A percentile compares a stretch with the other conserved stretches of the same genome.
Conservation (phyloP, 306 rosid species). For the Prunus davidiana region DNA sequence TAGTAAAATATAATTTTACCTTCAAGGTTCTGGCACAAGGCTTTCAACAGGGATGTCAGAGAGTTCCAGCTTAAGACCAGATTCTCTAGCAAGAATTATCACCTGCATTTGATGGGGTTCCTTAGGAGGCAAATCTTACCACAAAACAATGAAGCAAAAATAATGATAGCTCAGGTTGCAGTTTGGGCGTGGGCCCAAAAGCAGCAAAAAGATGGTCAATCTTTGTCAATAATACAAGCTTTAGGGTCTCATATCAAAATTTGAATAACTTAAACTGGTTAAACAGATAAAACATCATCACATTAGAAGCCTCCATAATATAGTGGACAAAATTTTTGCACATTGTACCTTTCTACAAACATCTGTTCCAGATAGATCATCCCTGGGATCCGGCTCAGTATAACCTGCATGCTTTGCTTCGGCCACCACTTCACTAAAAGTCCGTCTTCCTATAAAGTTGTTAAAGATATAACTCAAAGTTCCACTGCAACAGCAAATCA, state of each 20-base stretch:
- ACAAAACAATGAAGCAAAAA: neutral
- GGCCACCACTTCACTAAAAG: conserved; percentile 85
- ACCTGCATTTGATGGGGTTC: conserved; percentile 49
- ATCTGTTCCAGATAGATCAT: conserved; percentile 93
- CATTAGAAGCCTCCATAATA: neutral
- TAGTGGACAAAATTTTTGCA: neutral
- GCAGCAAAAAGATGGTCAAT: neutral
- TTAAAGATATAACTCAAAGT: conserved; percentile 97
- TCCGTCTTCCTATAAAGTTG: conserved; percentile 58
- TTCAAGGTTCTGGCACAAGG: conserved; percentile 89
- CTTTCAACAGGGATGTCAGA: conserved; percentile 84
- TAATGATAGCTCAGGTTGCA: neutral
- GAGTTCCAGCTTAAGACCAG: conserved; percentile 86
- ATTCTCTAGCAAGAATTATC: conserved; percentile 95
- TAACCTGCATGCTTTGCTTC: conserved; percentile 95
- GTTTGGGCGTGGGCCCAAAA: neutral
- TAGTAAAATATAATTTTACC: conserved; percentile 42
- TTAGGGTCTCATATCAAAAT: neutral
- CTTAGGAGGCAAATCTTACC: neutral
- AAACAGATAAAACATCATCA: neutral
- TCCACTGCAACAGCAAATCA: conserved; percentile 71
- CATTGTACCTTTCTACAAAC: conserved; percentile 87
- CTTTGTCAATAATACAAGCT: neutral
- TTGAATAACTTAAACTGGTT: neutral
- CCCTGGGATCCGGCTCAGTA: conserved; percentile 99